Base-by-base conservation (phyloP, 1,139 yeast genomes). In the Debaryomyces robertsiae region DNA sequence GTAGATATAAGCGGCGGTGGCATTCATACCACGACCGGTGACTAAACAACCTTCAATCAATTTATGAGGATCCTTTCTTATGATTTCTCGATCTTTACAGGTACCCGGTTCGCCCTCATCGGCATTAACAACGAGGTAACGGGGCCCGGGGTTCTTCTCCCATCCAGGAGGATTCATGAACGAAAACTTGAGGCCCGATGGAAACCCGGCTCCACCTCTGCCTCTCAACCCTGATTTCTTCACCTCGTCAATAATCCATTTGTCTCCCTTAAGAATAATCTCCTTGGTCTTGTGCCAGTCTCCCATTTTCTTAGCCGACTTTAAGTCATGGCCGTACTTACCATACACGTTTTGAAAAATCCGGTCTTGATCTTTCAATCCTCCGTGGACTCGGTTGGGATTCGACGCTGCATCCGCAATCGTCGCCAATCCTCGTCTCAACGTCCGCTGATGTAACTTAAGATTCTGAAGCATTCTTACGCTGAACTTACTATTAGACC, bases 101-200 rank as follows among this genome's bases (percentile, higher is more conserved):
- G 95, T 87, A 49, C 95, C 95, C 14, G 95, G 95, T 65, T 87
- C 95, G 56, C 95, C 95, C 67, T 87, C 95, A 72, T 88, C 95
- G 44, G 95, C 95, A 64, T 87, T 87, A 56, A 87, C 89, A 39
- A 87, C 94, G 49, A 87, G 75, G 61, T 87, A 87, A 61, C 95
- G 78, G 47, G 95, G 93, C 16, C 95, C 95, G 14, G 66, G 69
- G 63, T 86, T 86, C 62, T 86, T 87, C 52, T 87, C 94, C 95
- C 95, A 87, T 46, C 93, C 93, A 38, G 95, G 95, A 39, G 95
- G 95, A 67, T 87, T 87, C 95, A 87, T 87, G 60, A 87, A 87
- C 14, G 94, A 84, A 94, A 94, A 87, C 66, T 87, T 87, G 57
- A 87, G 76, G 36, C 95, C 95, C 18, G 90, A 81, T 39, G 95